Evolutionary conservation across 1,139 yeast genomes (phyloP), one percentile per base, ranked within the genome.

Genomic region (Kazachstania sp.): DNA sequence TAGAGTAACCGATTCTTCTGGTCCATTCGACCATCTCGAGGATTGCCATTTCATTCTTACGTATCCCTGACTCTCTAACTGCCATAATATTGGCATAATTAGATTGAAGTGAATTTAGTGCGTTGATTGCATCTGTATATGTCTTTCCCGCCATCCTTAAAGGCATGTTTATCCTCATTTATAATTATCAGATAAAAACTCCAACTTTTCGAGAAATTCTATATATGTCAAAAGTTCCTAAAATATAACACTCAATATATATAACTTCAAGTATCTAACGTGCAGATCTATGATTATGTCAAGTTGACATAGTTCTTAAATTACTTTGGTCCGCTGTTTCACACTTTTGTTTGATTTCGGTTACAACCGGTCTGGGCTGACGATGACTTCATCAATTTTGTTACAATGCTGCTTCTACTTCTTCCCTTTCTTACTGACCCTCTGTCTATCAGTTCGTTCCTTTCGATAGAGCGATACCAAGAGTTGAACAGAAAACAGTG

Each of bases 11-110:
- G 45, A 87, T 75, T 57, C 97, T 72, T 48, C 92, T 72, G n/a
- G 85, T 77, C 83, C 92, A 94, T 64, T 90, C 97, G 45, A 79
- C 72, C 81, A 92, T 94, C 63, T 92, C 97, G 28, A 84, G 83
- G 45, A 92, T 78, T 38, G 90, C 79, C 64, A 81, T 72, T 43
- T 79, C 81, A 60, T 83, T 84, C 51, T 82, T 75, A 54, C 83
- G 77, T 44, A 73, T 75, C 1, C 94, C 95, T 7, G 86, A 71
- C 56, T 80, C 78, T 52, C 86, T 75, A 48, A 81, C 76, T 4
- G 95, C 95, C 66, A 88, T 95, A 44, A 94, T 79, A 13, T 90
- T 79, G 30, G 95, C 92, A 65, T 83, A 87, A 64, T 92, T 94
- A 34, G 97, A 85, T 64, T 94, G 99, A 40, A 90, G 71, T 11